Base-by-base conservation (phyloP, 345 rosid genomes). In the Lepidium africanum region DNA sequence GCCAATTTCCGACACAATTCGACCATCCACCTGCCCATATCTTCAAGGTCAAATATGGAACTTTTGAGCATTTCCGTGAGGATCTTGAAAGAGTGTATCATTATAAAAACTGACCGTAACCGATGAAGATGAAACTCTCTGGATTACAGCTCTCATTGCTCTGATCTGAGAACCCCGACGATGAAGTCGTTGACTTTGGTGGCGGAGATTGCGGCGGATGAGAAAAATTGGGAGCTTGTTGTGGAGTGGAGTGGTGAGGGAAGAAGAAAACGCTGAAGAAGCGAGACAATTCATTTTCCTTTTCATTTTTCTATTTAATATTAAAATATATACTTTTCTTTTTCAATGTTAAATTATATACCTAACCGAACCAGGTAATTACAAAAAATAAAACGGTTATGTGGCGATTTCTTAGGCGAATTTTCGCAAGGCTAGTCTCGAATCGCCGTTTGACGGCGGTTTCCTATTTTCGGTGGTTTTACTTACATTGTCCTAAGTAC, bases 91-190 rank as follows among this genome's bases (percentile, higher is more conserved):
- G 38, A 61, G 56, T 11, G 46, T 17, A 13, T 15, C 3, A n/a
- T 14, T 11, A 15, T 2, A 15, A 53, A 12, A 60, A 58, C 72
- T 49, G 19, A 86, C 96, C 77, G 82, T 81, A 70, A 90, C 94
- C 59, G 90, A 85, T 46, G 97, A 90, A 16, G 94, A 88, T 63
- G 81, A 16, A 50, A 90, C 97, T 69, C 98, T 79, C 70, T 90
- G 98, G 48, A 88, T 86, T 21, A 85, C 82, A 53, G 97, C 92
- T 80, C 88, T 77, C 98, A 93, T 93, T 78, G 90, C 89, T 73
- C 72, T 80, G 70, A 84, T 71, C 56, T 70, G 82, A 41, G 15
- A 77, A 16, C 46, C 55, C 23, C 16, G 65, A 43, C 43, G 59
- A 55, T 12, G 11, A 62, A 74, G 17, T 27, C 27, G 51, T 1